Conservation (phyloP, 164 flowering plant genomes). For the Hamamelis virginiana region DNA sequence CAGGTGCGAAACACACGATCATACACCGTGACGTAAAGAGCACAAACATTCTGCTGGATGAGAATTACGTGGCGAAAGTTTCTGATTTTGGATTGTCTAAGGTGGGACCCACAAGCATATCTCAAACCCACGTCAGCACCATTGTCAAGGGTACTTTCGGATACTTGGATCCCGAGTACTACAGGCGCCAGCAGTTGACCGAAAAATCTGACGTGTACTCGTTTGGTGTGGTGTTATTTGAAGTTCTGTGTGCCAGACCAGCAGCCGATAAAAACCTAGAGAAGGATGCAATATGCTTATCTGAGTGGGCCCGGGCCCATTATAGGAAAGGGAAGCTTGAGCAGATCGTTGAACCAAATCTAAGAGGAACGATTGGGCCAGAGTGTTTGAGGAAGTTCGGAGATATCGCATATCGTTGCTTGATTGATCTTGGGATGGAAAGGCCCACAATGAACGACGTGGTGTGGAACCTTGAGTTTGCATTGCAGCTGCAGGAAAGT, state of each 20-base stretch:
- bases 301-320: constrained; percentile 44
- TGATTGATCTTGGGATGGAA: constrained; percentile 38
- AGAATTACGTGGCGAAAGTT: constrained; percentile 55
- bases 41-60: constrained; percentile 49
- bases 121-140: constrained; percentile 47
- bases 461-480: constrained; percentile 50
- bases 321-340: constrained; percentile 40
- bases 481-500: constrained; percentile 38
- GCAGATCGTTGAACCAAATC: constrained; percentile 38
- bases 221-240: constrained; percentile 51
- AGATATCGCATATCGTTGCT: constrained; percentile 42
- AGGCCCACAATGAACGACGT: constrained; percentile 52
- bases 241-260: constrained; percentile 44
- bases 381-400: constrained; percentile 41
- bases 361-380: constrained; percentile 38
- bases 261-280: constrained; percentile 25
- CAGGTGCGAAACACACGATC: constrained; percentile 45
- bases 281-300: constrained; percentile 40
- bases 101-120: constrained; percentile 36
- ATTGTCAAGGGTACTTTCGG: constrained; percentile 56
- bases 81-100: constrained; percentile 56
- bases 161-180: constrained; percentile 57
- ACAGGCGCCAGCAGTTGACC: constrained; percentile 41
- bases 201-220: constrained; percentile 55
- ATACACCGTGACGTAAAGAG: constrained; percentile 58